Conservation (phyloP, 2,329 filamentous ascomycete species). For the Sclerotinia subarctica region DNA sequence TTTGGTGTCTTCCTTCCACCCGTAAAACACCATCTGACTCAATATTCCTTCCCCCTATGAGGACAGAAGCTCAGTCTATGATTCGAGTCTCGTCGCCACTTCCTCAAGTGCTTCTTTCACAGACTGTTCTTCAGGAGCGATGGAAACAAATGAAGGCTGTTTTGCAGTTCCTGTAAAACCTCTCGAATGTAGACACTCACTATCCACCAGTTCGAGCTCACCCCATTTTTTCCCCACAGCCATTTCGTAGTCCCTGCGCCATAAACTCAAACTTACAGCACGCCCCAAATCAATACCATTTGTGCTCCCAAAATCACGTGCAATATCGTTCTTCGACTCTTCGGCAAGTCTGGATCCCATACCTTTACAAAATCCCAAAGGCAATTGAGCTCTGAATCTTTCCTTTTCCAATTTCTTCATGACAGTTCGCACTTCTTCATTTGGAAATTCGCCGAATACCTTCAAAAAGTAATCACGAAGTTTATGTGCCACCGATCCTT, state of each 20-base stretch:
- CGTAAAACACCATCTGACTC: too few relatives aligned
- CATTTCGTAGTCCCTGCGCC: neutral
- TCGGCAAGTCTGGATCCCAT: neutral
- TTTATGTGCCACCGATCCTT: neutral
- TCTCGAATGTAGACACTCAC: neutral
- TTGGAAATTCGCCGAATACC: neutral
- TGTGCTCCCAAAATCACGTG: neutral
- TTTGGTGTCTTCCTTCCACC: too few relatives aligned
- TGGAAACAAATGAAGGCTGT: slow-evolving; percentile 5
- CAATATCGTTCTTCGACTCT: neutral
- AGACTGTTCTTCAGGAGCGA: neutral
- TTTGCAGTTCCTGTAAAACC: neutral
- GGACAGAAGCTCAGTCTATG: neutral
- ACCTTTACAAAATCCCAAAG: neutral
- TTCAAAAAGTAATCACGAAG: neutral
- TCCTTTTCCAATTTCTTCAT: neutral
- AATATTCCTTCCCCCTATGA: neutral
- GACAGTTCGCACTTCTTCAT: neutral
- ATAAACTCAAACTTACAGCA: slow-evolving; percentile 1
- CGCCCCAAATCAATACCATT: neutral
- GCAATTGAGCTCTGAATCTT: neutral
- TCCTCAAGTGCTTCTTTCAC: neutral
- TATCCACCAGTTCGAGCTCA: neutral
- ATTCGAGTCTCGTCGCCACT: neutral
- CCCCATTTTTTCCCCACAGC: neutral